Percentiles rank a stretch among this genome's conserved stretches.
phyloP scores from a whole-genome alignment of 129 eudicot genomes.

The Arctium lappa region DNA sequence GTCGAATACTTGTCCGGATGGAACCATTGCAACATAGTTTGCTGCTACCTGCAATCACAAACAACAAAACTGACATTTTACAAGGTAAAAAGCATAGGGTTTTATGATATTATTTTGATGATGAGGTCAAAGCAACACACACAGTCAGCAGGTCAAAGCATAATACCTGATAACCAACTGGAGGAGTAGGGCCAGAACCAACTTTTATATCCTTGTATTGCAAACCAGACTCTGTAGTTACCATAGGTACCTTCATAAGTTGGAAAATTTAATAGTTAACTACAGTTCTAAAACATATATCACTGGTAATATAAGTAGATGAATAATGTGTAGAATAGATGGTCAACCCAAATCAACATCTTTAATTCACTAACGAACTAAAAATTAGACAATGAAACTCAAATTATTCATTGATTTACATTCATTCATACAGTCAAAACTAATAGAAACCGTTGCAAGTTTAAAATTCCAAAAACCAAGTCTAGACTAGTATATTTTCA shows the following conservation, averaged over 20 bases:
- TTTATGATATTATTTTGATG: not conserved
- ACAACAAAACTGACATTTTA: slow-evolving; percentile 6
- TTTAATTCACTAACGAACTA: no score
- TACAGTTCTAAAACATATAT: not conserved
- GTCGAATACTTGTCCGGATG: slow-evolving; percentile 97
- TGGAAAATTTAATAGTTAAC: not conserved
- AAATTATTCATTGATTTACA: slow-evolving; percentile 3
- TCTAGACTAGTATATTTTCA: slow-evolving; percentile 3
- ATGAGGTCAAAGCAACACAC: slow-evolving; percentile 3
- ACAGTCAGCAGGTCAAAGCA: not conserved
- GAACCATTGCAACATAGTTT: slow-evolving; percentile 98
- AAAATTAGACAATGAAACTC: not conserved
- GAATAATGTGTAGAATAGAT: not conserved
- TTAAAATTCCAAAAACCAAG: not conserved
- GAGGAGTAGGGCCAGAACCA: slow-evolving; percentile 92
- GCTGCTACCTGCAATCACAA: slow-evolving; percentile 79
- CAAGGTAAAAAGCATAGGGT: not conserved
- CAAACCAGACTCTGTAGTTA: slow-evolving; percentile 96
- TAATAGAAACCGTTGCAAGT: not conserved
- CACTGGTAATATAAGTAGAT: not conserved
- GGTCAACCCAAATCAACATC: not conserved
- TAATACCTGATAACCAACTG: slow-evolving; percentile 93
- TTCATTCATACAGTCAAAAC: not conserved
- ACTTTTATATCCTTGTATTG: slow-evolving; percentile 93
- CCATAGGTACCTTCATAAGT: slow-evolving; percentile 78